phyloP scores from a whole-genome alignment of 2,329 filamentous ascomycete species.

The Didymella pomorum region DNA sequence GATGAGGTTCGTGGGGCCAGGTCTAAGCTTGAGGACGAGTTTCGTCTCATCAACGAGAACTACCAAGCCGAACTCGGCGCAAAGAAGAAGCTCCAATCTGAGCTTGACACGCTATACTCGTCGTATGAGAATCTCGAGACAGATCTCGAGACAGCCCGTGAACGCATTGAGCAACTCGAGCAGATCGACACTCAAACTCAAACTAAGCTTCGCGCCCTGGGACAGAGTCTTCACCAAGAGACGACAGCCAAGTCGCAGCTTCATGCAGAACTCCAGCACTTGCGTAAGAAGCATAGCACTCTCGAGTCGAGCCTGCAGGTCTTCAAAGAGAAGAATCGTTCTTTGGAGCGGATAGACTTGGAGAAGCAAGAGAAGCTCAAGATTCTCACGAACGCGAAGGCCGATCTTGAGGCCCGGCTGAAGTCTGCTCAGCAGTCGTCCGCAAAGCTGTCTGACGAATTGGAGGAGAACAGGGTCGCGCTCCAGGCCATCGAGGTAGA shows the following conservation, averaged over 20 bases:
- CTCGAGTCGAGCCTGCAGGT: conserved; percentile 28
- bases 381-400: conserved; percentile 29
- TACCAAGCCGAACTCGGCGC: conserved; percentile 24
- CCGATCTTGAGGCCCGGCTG: conserved; percentile 32
- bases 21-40: conserved; percentile 31
- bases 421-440: conserved; percentile 29
- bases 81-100: conserved; percentile 29
- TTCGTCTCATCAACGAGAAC: conserved; percentile 23
- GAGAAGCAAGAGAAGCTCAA: conserved; percentile 32
- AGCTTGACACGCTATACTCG: conserved; percentile 31
- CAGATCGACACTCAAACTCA: conserved; percentile 28
- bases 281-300: conserved; percentile 18
- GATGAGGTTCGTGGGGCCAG: conserved; percentile 28
- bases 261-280: conserved; percentile 10
- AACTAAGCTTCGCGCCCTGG: conserved; percentile 31
- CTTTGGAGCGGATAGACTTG: conserved; percentile 29
- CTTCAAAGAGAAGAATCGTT: conserved; percentile 25
- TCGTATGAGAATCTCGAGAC: conserved; percentile 28
- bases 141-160: conserved; percentile 33
- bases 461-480: conserved; percentile 32
- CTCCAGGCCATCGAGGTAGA: conserved; percentile 37
- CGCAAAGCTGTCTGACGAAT: conserved; percentile 30
- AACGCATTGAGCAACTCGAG: conserved; percentile 33
- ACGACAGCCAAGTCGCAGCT: conserved; percentile 19
- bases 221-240: conserved; percentile 19